A percentile compares a stretch with the other conserved stretches of the same genome.
Evolutionary conservation across 371 early-diverging fungal genomes (phyloP).

Genomic region (Mortierella sp.): DNA sequence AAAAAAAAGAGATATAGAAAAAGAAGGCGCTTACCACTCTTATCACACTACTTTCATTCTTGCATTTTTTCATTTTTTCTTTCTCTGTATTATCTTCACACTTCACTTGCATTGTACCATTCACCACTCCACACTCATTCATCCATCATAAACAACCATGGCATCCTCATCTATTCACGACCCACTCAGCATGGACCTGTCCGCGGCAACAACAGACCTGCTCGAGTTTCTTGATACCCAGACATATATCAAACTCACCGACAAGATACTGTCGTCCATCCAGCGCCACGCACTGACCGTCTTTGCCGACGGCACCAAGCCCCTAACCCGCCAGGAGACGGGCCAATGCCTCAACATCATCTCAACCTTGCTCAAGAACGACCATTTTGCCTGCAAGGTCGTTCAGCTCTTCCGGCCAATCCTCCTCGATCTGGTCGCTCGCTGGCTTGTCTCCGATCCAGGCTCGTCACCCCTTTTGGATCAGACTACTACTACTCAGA

Average conservation of each 20-base stretch:
- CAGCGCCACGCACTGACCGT: constrained; percentile 32
- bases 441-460: constrained; percentile 76
- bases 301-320: constrained; percentile 29
- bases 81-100: constrained; percentile 12
- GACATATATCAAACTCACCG: constrained; percentile 8
- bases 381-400: constrained; percentile 54
- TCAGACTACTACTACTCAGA: constrained; percentile 34
- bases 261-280: constrained; percentile 19
- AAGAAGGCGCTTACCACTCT: neutral
- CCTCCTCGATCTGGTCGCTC: constrained; percentile 84
- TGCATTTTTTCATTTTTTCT: constrained; percentile 12
- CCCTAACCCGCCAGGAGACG: constrained; percentile 26
- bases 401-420: constrained; percentile 80
- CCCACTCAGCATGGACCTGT: constrained; percentile 54
- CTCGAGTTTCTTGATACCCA: constrained; percentile 57
- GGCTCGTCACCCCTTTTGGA: constrained; percentile 60
- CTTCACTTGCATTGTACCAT: constrained; percentile 18
- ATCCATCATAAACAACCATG: neutral
- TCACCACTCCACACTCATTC: neutral
- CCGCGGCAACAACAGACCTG: constrained; percentile 44
- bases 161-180: constrained; percentile 35
- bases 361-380: constrained; percentile 47
- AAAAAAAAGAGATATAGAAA: constrained; percentile 17
- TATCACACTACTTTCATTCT: neutral
- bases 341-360: constrained; percentile 38